A percentile compares a stretch with the other conserved stretches of the same genome.
phyloP scores from a whole-genome alignment of 2,329 filamentous ascomycete species.

The Colletotrichum lini region DNA sequence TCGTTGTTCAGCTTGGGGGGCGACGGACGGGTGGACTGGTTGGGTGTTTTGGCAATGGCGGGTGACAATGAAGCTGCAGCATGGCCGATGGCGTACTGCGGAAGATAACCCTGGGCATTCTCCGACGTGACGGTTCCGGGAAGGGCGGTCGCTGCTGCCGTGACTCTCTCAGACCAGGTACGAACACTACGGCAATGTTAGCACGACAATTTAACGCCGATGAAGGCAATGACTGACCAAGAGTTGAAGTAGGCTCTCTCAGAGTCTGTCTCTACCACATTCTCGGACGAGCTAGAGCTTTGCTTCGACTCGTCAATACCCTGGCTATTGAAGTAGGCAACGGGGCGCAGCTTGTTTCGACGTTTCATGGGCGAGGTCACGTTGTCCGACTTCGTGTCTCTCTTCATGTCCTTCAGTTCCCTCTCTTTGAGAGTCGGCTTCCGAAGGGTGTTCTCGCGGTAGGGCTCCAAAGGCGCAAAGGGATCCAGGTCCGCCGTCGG shows the following conservation, averaged over 20 bases:
- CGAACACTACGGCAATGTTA: constrained; percentile 23
- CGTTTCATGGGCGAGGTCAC: constrained; percentile 39
- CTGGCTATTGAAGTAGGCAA: constrained; percentile 39
- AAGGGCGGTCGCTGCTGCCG: constrained; percentile 61
- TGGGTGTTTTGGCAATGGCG: constrained; percentile 56
- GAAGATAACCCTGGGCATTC: constrained; percentile 68
- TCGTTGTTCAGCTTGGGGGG: constrained; percentile 47
- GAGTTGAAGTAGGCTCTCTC: constrained; percentile 63
- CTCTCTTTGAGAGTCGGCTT: constrained; percentile 8
- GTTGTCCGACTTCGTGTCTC: constrained; percentile 42
- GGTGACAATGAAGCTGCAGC: constrained; percentile 66
- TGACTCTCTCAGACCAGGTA: constrained; percentile 57
- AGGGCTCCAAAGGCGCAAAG: constrained; percentile 36
- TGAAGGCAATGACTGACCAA: constrained; percentile 14
- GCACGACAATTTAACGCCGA: no score
- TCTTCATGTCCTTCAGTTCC: constrained; percentile 27
- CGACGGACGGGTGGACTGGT: constrained; percentile 49
- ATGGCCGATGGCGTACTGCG: constrained; percentile 64
- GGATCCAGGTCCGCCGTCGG: constrained; percentile 32
- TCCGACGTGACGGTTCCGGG: constrained; percentile 66
- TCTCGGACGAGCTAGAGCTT: constrained; percentile 29
- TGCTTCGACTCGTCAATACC: constrained; percentile 32
- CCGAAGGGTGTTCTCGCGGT: constrained; percentile 6
- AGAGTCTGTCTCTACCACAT: constrained; percentile 58
- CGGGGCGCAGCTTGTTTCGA: constrained; percentile 31